Conservation (phyloP, 805 yeast genomes). For the Cyberlindnera japonica region DNA sequence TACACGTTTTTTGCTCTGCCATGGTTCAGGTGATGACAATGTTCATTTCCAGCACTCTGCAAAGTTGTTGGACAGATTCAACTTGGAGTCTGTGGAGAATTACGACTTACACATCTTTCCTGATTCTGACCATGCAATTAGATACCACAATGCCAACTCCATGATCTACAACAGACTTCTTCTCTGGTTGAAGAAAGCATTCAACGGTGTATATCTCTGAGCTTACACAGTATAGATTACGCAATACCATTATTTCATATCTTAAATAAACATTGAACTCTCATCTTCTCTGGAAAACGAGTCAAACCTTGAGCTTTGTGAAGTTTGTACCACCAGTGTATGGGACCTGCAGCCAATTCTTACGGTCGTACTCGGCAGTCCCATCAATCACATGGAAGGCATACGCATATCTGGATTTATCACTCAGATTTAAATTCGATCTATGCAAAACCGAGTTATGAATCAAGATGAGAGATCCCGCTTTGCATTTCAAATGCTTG, state of each 20-base stretch:
- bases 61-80: slow-evolving; percentile 70
- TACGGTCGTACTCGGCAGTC: slow-evolving; percentile 49
- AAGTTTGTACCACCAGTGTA: slow-evolving; percentile 62
- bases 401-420: slow-evolving; percentile 64
- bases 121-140: slow-evolving; percentile 72
- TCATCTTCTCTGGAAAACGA: not conserved
- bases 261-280: not conserved
- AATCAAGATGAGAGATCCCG: slow-evolving; percentile 68
- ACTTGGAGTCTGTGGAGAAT: slow-evolving; percentile 74
- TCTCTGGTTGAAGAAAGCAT: slow-evolving; percentile 63
- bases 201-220: slow-evolving; percentile 38
- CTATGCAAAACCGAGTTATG: slow-evolving; percentile 71
- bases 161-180: slow-evolving; percentile 67
- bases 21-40: slow-evolving; percentile 96
- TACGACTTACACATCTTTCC: slow-evolving; percentile 78
- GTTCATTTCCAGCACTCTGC: slow-evolving; percentile 92
- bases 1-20: slow-evolving; percentile 80
- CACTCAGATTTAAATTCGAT: slow-evolving; percentile 56
- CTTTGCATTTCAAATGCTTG: slow-evolving; percentile 54
- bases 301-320: slow-evolving; percentile 36
- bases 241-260: not conserved
- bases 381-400: slow-evolving; percentile 82
- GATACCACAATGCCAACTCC: slow-evolving; percentile 67
- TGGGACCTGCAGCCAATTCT: slow-evolving; percentile 80
- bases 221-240: not conserved